Evolutionary conservation across 1,139 yeast genomes (phyloP), one percentile per base, ranked within the genome.

Genomic region (Blastobotrys illinoisensis): DNA sequence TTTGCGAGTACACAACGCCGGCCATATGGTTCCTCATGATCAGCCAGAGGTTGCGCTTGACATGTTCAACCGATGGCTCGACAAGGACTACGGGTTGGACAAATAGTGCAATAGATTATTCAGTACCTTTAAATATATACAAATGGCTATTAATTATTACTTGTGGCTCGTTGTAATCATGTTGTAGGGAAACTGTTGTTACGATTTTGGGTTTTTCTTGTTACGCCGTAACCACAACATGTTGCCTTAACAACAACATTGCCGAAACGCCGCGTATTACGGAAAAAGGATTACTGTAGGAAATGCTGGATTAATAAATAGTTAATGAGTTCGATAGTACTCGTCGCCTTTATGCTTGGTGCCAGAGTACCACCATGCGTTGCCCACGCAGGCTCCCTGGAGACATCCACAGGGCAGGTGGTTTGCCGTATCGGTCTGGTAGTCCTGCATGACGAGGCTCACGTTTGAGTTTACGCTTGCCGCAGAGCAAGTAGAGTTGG

Each of bases 41-140:
- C 89, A 85, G 70, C 93, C 95, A 11, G 82, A 76, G 64, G 76
- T 76, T 61, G 72, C 93, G 4, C 75, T 85, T 61, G 85, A 80
- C 55, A 81, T 88, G 86, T 78, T 87, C 56, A 85, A 86, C 72
- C 75, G 82, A 64, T 88, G 95, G 95, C 69, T 85, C 18, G 24
- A 26, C 14, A 53, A 54, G 5, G 43, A 54, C 19, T 40, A 43
- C 16, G 49, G 24, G 13, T 26, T 26, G 32, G 32, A 26, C 9
- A 32, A 11, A 13, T 32, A 21, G 6, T 21, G 23, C 23, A 21
- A 21, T 21, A 21, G 23, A 21, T 21, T 21, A 21, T 21, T 4
- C 6, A 21, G 6, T n/a, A 21, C 6, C 23, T 21, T 21, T 21
- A 21, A n/a, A n/a, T n/a, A n/a, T n/a, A n/a, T n/a, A n/a, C n/a